These are phyloP conservation scores for Monilinia fructicola DNA, from an alignment of 2,329 filamentous ascomycete species.

Conservation along the genomic window DNA sequence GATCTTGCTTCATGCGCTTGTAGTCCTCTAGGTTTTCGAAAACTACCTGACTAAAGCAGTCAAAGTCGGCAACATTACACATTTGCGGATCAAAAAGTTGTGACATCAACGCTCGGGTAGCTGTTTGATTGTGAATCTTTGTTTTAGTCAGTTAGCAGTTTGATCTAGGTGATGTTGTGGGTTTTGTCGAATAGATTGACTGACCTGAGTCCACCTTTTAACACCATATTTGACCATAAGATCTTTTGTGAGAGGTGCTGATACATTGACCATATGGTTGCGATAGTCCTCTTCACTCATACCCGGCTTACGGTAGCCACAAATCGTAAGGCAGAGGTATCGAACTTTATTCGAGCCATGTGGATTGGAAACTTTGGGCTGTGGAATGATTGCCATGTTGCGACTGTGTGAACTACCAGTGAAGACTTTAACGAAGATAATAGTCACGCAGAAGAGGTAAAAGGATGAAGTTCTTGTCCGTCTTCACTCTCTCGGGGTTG, in stretches of 20 bases:
- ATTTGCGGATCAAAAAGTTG: conserved; percentile 49
- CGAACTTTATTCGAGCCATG: background rate
- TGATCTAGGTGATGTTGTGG: no score
- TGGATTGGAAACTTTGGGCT: background rate
- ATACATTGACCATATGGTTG: conserved; percentile 49
- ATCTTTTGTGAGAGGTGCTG: conserved; percentile 48
- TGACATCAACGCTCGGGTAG: conserved; percentile 45
- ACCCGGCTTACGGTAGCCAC: conserved; percentile 48
- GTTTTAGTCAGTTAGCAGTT: background rate
- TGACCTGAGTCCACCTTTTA: conserved; percentile 48
- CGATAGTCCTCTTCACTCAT: conserved; percentile 51
- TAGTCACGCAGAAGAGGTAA: background rate
- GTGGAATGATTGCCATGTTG: background rate
- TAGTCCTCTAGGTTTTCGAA: conserved; percentile 49
- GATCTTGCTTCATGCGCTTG: conserved; percentile 50
- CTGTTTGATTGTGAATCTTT: conserved; percentile 46
- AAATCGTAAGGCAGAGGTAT: conserved; percentile 50
- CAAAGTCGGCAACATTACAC: conserved; percentile 50
- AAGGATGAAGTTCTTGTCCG: background rate
- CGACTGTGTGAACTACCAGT: background rate
- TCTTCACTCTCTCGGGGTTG: background rate
- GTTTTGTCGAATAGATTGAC: background rate
- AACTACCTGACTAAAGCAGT: conserved; percentile 51
- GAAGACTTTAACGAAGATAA: background rate
- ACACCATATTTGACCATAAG: conserved; percentile 53